phyloP scores from a whole-genome alignment of 495 filamentous ascomycete genomes.

The Tuber indicum region DNA sequence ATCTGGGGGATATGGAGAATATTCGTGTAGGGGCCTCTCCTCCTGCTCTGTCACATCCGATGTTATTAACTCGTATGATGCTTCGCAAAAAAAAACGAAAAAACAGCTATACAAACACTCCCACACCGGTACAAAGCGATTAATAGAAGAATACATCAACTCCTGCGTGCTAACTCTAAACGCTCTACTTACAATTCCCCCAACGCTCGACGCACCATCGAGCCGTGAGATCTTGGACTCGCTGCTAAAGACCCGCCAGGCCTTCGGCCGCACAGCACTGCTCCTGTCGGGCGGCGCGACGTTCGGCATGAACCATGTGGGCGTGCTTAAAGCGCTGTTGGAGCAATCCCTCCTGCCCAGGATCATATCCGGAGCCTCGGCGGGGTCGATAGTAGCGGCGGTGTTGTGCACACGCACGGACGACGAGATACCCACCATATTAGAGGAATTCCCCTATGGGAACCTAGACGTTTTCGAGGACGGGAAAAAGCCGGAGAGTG shows the following conservation, averaged over 20 bases:
- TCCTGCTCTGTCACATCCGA: neutral
- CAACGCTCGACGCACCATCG: slow-evolving; percentile 53
- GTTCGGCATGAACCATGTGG: slow-evolving; percentile 94
- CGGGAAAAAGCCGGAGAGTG: slow-evolving; percentile 56
- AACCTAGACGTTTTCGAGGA: slow-evolving; percentile 78
- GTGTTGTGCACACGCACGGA: slow-evolving; percentile 80
- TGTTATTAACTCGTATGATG: slow-evolving; percentile 9
- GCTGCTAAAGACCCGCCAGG: slow-evolving; percentile 70
- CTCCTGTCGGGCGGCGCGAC: slow-evolving; percentile 85
- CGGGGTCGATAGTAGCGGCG: slow-evolving; percentile 86
- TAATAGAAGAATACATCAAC: slow-evolving; percentile 82
- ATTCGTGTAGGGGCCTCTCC: slow-evolving; percentile 41
- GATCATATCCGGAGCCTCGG: slow-evolving; percentile 89
- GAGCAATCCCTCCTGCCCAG: slow-evolving; percentile 70
- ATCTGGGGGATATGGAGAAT: slow-evolving; percentile 80
- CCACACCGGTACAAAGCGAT: slow-evolving; percentile 74
- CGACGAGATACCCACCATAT: slow-evolving; percentile 67
- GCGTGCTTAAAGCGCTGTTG: slow-evolving; percentile 80
- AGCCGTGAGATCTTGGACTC: slow-evolving; percentile 59
- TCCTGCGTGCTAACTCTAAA: slow-evolving; percentile 66
- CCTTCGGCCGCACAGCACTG: slow-evolving; percentile 81
- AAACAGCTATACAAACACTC: slow-evolving; percentile 71
- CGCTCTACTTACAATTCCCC: slow-evolving; percentile 46
- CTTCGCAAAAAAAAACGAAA: neutral
- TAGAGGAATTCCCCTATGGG: slow-evolving; percentile 69